Evolutionary conservation across 306 rosid species (phyloP), one percentile per base, ranked within the genome.

Genomic region (Rosa lucieae): DNA sequence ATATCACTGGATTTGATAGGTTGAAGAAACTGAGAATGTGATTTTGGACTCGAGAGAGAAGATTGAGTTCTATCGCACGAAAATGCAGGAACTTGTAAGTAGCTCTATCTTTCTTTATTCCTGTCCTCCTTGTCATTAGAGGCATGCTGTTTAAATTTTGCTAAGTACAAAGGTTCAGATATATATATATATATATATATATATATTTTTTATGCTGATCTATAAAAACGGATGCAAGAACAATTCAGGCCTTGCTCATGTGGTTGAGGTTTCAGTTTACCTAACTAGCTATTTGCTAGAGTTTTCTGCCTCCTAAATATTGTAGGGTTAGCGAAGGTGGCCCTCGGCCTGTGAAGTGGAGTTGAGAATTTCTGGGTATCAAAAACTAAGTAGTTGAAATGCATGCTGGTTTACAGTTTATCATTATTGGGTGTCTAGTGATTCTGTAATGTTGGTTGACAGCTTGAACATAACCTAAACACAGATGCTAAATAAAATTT

Each of bases 1-100:
- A 21, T 56, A 74, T n/a, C 21, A 20, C 44, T 74, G 67, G 40
- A 56, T 42, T n/a, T 56, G 14, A 53, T 84, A 94, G 98, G 93
- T 56, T 77, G 93, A 89, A 66, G 92, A 81, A 79, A 51, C 82
- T 13, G 88, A 84, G 87, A 87, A 83, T 49, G 79, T 82, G 72
- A 86, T 88, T 69, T 84, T 94, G 91, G 99, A 94, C 81, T 94
- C 95, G 10, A 94, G 84, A 80, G 97, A 94, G 88, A 94, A 92
- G 90, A 81, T 94, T 13, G 97, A 84, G 83, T 77, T 85, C 68
- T 94, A 91, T 82, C 95, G 97, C 74, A 69, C 92, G 81, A 94
- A 88, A 84, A 94, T 94, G 99, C 99, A 94, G 86, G 97, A 94
- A 80, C 91, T 94, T 76, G 99, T 92, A 78, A 86, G 98, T 92